phyloP scores from a whole-genome alignment of 192 early-diverging fungal species.

The Rhizoclosmatium globosum region DNA sequence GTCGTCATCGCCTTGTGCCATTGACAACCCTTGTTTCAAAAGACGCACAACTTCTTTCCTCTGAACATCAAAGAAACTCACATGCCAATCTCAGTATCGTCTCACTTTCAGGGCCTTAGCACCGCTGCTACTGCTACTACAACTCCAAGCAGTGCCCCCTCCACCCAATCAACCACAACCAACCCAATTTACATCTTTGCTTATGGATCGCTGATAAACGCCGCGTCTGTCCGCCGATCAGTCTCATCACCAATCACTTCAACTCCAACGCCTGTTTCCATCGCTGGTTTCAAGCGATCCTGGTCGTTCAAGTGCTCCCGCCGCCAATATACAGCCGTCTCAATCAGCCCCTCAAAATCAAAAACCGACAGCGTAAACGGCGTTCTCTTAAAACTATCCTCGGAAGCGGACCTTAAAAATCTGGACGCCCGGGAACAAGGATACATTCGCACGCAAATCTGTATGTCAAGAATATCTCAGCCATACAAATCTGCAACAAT shows the following conservation, averaged over 20 bases:
- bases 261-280: conserved; percentile 27
- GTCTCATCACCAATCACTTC: neutral
- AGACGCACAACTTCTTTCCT: too few relatives aligned
- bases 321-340: conserved; percentile 55
- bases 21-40: too few relatives aligned
- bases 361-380: conserved; percentile 43
- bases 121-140: too few relatives aligned
- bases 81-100: too few relatives aligned
- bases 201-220: conserved; percentile 60
- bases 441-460: conserved; percentile 40
- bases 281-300: conserved; percentile 44
- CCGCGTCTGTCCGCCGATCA: conserved; percentile 44
- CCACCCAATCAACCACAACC: neutral
- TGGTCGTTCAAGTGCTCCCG: conserved; percentile 54
- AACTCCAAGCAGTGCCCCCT: neutral
- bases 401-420: conserved; percentile 22
- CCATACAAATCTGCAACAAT: neutral
- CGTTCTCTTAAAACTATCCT: conserved; percentile 49
- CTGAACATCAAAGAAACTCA: too few relatives aligned
- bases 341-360: conserved; percentile 23
- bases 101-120: too few relatives aligned
- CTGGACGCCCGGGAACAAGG: conserved; percentile 53
- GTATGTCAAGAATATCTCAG: neutral
- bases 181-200: conserved; percentile 44
- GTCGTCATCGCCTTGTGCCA: too few relatives aligned